These are phyloP conservation scores for Gonapodya prolifera DNA, from an alignment of 192 early-diverging fungal genomes.

Conservation along the genomic window DNA sequence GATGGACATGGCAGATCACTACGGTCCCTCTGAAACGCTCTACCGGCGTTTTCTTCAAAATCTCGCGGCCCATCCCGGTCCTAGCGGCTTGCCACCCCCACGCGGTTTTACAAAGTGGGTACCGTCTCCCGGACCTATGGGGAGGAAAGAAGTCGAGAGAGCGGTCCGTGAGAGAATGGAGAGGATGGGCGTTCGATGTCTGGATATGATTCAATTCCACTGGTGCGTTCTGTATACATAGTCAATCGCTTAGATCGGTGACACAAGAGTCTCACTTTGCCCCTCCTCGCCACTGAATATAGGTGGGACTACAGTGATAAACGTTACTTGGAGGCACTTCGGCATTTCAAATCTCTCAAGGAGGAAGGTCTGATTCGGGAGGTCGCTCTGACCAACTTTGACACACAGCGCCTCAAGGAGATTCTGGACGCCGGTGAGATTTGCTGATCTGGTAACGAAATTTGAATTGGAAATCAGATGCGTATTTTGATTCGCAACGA, in stretches of 20 bases:
- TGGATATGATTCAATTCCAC: constrained; percentile 1
- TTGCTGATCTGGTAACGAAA: not conserved
- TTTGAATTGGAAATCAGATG: not conserved
- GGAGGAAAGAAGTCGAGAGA: not conserved
- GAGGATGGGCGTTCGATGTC: not conserved
- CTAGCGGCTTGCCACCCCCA: not conserved
- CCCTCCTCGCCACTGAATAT: too few relatives aligned
- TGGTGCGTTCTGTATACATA: not conserved
- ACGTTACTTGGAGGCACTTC: not conserved
- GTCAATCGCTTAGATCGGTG: too few relatives aligned
- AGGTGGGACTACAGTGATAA: not conserved
- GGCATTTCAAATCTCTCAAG: not conserved
- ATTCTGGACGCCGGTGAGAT: not conserved
- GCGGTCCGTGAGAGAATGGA: not conserved
- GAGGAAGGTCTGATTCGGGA: not conserved
- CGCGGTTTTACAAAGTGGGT: not conserved
- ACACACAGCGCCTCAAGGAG: not conserved
- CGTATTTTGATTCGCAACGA: too few relatives aligned
- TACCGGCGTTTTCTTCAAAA: not conserved
- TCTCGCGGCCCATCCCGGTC: not conserved
- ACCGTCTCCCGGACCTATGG: not conserved
- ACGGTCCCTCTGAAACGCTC: not conserved
- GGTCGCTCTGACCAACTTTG: not conserved
- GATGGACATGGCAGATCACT: not conserved
- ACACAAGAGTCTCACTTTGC: too few relatives aligned